Conservation (phyloP, 306 rosid genomes). For the Mucuna pruriens region DNA sequence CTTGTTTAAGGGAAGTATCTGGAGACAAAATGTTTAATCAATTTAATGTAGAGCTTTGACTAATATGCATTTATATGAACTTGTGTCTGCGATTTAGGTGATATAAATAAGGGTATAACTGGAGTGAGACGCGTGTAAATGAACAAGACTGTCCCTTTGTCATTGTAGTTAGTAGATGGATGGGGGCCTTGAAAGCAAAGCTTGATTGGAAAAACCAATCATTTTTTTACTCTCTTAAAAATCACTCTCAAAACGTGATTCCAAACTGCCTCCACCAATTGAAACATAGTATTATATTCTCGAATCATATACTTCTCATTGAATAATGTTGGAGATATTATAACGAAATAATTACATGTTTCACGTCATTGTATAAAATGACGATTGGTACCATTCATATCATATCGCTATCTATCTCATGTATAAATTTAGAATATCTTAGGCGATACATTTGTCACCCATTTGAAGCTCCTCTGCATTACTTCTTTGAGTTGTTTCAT, state of each 20-base stretch:
- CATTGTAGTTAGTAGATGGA: background rate
- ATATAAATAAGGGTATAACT: background rate
- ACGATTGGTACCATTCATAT: background rate
- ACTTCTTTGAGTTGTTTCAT: too few relatives aligned
- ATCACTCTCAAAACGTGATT: conserved; percentile 1
- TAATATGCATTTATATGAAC: background rate
- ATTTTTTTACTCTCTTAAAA: background rate
- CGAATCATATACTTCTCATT: background rate
- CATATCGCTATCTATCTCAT: background rate
- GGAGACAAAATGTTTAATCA: background rate
- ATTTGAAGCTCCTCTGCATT: background rate
- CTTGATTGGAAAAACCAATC: background rate
- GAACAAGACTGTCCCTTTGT: background rate
- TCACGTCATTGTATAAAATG: background rate
- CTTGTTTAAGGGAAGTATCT: background rate
- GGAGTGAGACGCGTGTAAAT: background rate
- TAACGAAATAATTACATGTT: background rate
- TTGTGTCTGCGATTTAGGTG: background rate
- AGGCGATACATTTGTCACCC: background rate
- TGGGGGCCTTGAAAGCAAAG: background rate
- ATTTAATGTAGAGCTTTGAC: background rate
- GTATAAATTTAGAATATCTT: background rate
- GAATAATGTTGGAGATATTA: background rate
- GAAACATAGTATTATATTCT: background rate
- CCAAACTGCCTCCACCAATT: background rate